Conservation (phyloP, 139 green algal genomes). For the Chlorella ohadii region DNA sequence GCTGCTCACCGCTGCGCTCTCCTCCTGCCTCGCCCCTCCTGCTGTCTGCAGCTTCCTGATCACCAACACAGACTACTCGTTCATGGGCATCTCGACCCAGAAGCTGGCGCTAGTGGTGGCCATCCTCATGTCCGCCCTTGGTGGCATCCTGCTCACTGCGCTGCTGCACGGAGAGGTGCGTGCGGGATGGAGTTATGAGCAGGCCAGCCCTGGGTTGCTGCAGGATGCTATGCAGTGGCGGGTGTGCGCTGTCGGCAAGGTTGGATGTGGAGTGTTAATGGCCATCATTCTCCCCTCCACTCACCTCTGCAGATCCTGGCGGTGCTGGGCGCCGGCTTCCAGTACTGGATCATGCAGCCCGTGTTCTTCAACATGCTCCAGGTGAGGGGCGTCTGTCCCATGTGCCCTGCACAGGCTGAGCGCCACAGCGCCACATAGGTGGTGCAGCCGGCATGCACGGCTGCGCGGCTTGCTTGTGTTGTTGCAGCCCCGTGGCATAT, state of each 20-base stretch:
- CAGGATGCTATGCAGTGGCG: no score
- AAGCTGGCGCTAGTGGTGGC: slow-evolving; percentile 31
- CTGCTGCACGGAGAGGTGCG: slow-evolving; percentile 46
- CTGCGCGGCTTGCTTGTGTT: background rate
- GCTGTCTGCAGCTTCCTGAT: slow-evolving; percentile 47
- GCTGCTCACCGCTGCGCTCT: no score
- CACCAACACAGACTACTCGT: slow-evolving; percentile 39
- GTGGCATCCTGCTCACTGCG: slow-evolving; percentile 49
- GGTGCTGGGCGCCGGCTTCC: slow-evolving; percentile 49
- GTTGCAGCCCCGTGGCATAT: no score
- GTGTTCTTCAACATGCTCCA: slow-evolving; percentile 58
- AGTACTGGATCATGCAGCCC: slow-evolving; percentile 60
- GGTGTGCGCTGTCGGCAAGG: no score
- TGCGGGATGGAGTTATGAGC: no score
- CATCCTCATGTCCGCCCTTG: slow-evolving; percentile 45
- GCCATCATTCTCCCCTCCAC: no score
- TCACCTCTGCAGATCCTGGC: slow-evolving; percentile 3
- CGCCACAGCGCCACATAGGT: no score
- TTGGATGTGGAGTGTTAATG: no score
- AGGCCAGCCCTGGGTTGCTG: no score
- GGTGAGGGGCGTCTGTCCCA: background rate
- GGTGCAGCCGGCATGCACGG: no score
- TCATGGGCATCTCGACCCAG: slow-evolving; percentile 37
- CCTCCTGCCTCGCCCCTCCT: no score
- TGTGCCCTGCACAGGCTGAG: no score